Evolutionary conservation across 2,329 filamentous ascomycete genomes (phyloP), one percentile per base, ranked within the genome.

Genomic region (Colletotrichum tropicale): DNA sequence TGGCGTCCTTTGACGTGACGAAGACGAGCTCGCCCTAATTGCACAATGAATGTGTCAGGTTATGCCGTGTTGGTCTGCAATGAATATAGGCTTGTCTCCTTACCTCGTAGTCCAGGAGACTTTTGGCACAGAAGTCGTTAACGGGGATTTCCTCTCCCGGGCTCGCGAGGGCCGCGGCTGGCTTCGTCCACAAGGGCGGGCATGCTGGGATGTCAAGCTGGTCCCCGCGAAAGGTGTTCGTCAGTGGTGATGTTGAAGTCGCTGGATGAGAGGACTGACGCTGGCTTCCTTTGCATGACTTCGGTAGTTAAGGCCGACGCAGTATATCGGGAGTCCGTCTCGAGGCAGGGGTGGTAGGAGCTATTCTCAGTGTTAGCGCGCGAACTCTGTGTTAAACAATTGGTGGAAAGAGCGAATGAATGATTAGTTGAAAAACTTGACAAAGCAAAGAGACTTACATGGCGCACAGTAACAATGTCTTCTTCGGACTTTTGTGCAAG

Each of bases 1-100:
- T 89, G 68, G 84, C 86, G 38, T 86, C 83, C 32, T 86, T 85
- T 9, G 87, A 86, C 21, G 24, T 58, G 55, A 58, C 55, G 55
- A 58, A 58, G 55, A 58, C 55, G 24, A 58, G 55, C 24, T 58
- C 55, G 15, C 55, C 55, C 55, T 58, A 5, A 1, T 6, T 58
- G 9, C 2, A 18, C 1, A 13, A 48, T 3, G 3, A 48, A 48
- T 48, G 10, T 3, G 43, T 48, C n/a, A 48, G 43, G 5, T 3
- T 13, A 6, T 48, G 36, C 16, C 2, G 16, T 18, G 16, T 2
- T 15, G 32, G 6, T 26, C 8, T 9, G n/a, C n/a, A n/a, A n/a
- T n/a, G n/a, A n/a, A n/a, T n/a, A n/a, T n/a, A n/a, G n/a, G n/a
- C n/a, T n/a, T n/a, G 6, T 26, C 8, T 9, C 5, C 16, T 58